Conservation (phyloP, 768 basidiomycete species). For the Hericium alpestre region DNA sequence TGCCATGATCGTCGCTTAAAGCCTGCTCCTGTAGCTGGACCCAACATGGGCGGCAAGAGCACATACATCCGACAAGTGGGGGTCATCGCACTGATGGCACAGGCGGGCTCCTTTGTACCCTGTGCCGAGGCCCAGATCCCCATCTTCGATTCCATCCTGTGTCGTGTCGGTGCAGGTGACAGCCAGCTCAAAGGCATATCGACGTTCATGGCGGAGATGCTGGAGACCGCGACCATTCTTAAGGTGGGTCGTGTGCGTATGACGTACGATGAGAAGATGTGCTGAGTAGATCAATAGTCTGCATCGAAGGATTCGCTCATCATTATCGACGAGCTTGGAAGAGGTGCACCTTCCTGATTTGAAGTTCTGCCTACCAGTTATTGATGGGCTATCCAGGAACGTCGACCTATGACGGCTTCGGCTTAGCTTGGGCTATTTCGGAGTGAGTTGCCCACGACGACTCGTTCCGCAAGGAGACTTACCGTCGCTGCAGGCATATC, state of each 20-base stretch:
- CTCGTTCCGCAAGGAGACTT: too few species aligned
- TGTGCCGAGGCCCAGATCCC: constrained; percentile 79
- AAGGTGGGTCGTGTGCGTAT: constrained; percentile 37
- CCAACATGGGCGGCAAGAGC: constrained; percentile 98
- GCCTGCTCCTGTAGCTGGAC: constrained; percentile 52
- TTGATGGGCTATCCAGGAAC: constrained; percentile 43
- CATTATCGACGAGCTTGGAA: constrained; percentile 94
- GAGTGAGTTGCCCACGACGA: constrained; percentile 45
- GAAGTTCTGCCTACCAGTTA: background rate
- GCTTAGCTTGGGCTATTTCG: constrained; percentile 96
- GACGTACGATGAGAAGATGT: background rate
- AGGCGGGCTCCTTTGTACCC: constrained; percentile 91
- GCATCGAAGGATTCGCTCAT: constrained; percentile 88
- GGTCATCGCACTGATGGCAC: constrained; percentile 94
- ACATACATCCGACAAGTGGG: constrained; percentile 96
- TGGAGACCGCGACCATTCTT: constrained; percentile 94
- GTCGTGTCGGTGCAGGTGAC: constrained; percentile 94
- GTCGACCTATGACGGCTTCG: constrained; percentile 95
- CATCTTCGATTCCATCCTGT: constrained; percentile 91
- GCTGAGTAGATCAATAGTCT: constrained; percentile 36
- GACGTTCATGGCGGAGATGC: constrained; percentile 99
- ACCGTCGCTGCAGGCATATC: constrained; percentile 54
- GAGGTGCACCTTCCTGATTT: constrained; percentile 39
- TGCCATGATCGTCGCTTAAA: background rate
- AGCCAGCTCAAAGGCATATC: constrained; percentile 96